phyloP scores from a whole-genome alignment of 1,284 basidiomycete genomes.

The Golubevia pallescens region DNA sequence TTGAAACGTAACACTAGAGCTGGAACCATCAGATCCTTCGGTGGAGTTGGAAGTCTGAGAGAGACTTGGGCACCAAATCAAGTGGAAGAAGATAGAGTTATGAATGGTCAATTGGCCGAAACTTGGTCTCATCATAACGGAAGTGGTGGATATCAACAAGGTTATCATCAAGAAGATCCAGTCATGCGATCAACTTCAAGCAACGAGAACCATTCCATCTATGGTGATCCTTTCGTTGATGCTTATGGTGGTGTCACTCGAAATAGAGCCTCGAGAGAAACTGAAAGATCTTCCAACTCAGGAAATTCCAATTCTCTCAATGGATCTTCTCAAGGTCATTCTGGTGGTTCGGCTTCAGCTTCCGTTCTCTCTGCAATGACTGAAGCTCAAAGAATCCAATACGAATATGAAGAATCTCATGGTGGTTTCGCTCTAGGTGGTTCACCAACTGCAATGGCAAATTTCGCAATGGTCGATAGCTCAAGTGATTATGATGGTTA shows the following conservation, averaged over 20 bases:
- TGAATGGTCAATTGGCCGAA: conserved; percentile 15
- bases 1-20: conserved; percentile 8
- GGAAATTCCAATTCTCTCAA: neutral
- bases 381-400: conserved; percentile 41
- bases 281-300: conserved; percentile 29
- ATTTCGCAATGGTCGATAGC: too few species aligned
- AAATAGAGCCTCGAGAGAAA: conserved; percentile 33
- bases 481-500: neutral
- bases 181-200: conserved; percentile 6
- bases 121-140: conserved; percentile 15
- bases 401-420: conserved; percentile 33
- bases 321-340: conserved; percentile 10
- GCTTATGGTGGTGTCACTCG: conserved; percentile 12
- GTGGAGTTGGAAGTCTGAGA: conserved; percentile 25
- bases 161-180: conserved; percentile 8
- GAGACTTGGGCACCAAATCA: conserved; percentile 46
- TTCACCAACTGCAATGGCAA: too few species aligned
- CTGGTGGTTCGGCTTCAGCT: neutral
- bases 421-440: conserved; percentile 19
- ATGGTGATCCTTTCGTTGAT: conserved; percentile 9
- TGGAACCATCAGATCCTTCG: conserved; percentile 14
- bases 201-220: conserved; percentile 6
- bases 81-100: conserved; percentile 21
- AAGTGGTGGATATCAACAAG: conserved; percentile 5
- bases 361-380: conserved; percentile 18